Conservation (phyloP, 345 rosid genomes). For the Brassica cretica region DNA sequence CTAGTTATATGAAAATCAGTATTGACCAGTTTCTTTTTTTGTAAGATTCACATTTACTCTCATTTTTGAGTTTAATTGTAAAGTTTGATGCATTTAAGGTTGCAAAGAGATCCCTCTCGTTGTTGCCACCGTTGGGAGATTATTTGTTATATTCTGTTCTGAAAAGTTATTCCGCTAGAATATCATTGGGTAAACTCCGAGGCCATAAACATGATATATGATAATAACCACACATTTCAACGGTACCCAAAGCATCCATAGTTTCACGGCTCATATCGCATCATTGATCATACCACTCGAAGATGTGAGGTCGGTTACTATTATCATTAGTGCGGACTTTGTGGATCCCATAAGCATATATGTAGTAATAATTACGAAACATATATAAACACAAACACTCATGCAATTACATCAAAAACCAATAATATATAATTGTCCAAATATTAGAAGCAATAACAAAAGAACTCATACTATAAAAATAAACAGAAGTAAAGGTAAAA, state of each 20-base stretch:
- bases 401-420: slow-evolving; percentile 21
- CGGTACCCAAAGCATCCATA: slow-evolving; percentile 13
- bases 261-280: slow-evolving; percentile 23
- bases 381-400: slow-evolving; percentile 24
- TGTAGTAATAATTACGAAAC: slow-evolving; percentile 4
- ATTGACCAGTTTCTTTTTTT: neutral
- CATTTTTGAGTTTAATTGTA: neutral
- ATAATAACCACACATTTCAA: slow-evolving; percentile 4
- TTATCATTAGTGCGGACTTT: neutral
- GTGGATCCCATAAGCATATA: slow-evolving; percentile 6
- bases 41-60: neutral
- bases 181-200: neutral
- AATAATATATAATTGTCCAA: neutral
- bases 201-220: slow-evolving; percentile 16
- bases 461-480: neutral
- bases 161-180: slow-evolving; percentile 1
- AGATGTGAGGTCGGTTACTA: slow-evolving; percentile 21
- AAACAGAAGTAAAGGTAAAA: slow-evolving; percentile 6
- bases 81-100: neutral
- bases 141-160: neutral
- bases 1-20: neutral
- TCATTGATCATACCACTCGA: slow-evolving; percentile 17
- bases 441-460: slow-evolving; percentile 20
- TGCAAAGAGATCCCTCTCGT: neutral
- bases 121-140: neutral